A percentile compares a stretch with the other conserved stretches of the same genome.
Conservation (phyloP, 768 basidiomycete genomes). For the Trametes cingulata region DNA sequence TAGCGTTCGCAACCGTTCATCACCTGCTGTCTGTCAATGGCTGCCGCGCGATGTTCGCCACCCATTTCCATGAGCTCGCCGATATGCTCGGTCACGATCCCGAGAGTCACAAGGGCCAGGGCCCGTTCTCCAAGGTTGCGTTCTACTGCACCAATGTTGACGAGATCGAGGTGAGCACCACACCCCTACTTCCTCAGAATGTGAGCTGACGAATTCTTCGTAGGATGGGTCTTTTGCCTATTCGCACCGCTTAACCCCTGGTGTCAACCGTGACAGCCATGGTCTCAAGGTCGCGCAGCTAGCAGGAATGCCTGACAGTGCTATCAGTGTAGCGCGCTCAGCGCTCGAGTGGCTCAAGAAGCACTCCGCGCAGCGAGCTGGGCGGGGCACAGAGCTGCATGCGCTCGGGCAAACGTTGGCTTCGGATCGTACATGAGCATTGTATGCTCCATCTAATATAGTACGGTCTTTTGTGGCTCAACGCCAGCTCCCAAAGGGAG, state of each 20-base stretch:
- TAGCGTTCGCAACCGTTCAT: conserved; percentile 89
- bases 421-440: neutral
- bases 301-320: conserved; percentile 75
- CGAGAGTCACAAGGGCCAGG: conserved; percentile 37
- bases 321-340: conserved; percentile 59
- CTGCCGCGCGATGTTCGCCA: conserved; percentile 91
- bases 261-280: conserved; percentile 89
- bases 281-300: conserved; percentile 87
- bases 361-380: neutral
- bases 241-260: conserved; percentile 76
- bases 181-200: no score
- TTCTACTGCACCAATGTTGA: conserved; percentile 92
- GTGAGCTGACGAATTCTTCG: neutral
- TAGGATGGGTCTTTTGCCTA: conserved; percentile 83
- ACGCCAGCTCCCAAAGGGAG: no score
- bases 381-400: conserved; percentile 14
- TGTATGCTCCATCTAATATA: neutral
- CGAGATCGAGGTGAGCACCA: conserved; percentile 64
- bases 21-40: conserved; percentile 71
- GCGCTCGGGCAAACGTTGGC: conserved; percentile 22
- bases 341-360: conserved; percentile 45
- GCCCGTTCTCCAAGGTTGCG: conserved; percentile 59
- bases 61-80: conserved; percentile 96
- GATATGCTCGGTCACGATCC: conserved; percentile 67
- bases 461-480: no score